Conservation (phyloP, 164 flowering plant genomes). For the Berberis thunbergii region DNA sequence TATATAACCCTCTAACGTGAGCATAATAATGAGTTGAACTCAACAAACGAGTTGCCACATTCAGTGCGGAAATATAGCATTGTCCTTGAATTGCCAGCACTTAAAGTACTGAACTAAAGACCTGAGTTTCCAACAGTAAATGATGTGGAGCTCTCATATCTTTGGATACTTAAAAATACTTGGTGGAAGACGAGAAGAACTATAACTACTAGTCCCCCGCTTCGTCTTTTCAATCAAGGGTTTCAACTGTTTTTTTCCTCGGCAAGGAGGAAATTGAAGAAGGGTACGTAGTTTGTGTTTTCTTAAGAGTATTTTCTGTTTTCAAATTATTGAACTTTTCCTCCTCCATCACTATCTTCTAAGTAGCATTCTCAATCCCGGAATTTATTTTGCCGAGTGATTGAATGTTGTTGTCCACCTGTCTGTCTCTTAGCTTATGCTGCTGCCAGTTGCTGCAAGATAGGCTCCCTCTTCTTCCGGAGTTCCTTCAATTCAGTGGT, state of each 20-base stretch:
- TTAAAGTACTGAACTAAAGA: no score
- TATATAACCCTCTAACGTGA: no score
- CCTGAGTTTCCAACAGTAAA: no score
- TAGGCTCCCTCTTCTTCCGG: constrained; percentile 71
- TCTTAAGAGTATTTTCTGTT: constrained; percentile 78
- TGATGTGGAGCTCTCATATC: no score
- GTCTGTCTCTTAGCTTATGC: constrained; percentile 40
- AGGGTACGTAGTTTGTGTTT: constrained; percentile 94
- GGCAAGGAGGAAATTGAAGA: constrained; percentile 91
- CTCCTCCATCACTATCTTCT: constrained; percentile 89
- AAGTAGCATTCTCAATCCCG: constrained; percentile 77
- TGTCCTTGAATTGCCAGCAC: no score
- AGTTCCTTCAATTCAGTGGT: constrained; percentile 90
- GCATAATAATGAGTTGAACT: no score
- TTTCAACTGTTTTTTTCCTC: constrained; percentile 90
- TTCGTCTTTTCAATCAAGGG: constrained; percentile 95
- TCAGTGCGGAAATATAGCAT: no score
- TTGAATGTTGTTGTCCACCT: constrained; percentile 27
- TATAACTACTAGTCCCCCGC: constrained; percentile 31
- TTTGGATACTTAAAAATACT: no score
- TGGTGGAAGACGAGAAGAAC: no score
- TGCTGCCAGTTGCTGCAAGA: constrained; percentile 57
- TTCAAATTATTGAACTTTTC: constrained; percentile 97
- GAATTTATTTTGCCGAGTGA: constrained; percentile 60
- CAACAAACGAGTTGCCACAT: no score